Conservation (phyloP, 2,329 filamentous ascomycete genomes). For the Penicillium polonicum region DNA sequence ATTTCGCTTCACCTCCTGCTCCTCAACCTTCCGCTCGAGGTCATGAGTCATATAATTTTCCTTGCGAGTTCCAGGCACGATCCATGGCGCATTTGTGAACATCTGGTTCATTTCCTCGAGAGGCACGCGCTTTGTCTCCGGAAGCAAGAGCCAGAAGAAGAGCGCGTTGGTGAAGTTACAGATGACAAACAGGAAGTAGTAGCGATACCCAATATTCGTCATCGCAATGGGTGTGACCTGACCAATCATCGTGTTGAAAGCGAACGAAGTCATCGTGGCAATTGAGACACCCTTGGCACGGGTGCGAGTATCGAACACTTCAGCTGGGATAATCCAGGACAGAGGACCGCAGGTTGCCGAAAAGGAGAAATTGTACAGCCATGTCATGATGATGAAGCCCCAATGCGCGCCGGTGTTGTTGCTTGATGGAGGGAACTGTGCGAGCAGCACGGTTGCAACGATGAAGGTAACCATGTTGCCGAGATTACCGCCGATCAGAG, state of each 20-base stretch:
- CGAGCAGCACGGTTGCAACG: constrained; percentile 59
- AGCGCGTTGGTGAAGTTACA: constrained; percentile 68
- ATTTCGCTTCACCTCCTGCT: constrained; percentile 55
- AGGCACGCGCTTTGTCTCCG: constrained; percentile 62
- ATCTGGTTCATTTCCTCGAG: constrained; percentile 69
- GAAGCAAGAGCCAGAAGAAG: constrained; percentile 67
- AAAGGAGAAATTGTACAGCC: constrained; percentile 79
- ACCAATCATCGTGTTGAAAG: constrained; percentile 75
- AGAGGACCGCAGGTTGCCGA: constrained; percentile 68
- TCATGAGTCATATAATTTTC: constrained; percentile 55
- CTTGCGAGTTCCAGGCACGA: constrained; percentile 59
- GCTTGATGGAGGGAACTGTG: constrained; percentile 60
- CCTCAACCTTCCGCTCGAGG: constrained; percentile 58
- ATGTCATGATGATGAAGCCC: constrained; percentile 71
- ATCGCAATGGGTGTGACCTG: constrained; percentile 65
- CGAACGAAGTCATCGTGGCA: constrained; percentile 70
- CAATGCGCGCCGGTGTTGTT: constrained; percentile 38
- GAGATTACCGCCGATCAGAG: constrained; percentile 70
- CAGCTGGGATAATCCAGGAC: constrained; percentile 59
- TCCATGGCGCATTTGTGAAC: constrained; percentile 64
- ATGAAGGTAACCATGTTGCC: constrained; percentile 71
- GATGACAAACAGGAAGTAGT: constrained; percentile 62
- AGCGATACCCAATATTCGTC: constrained; percentile 54
- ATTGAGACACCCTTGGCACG: constrained; percentile 72
- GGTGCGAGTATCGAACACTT: constrained; percentile 76